These are phyloP conservation scores for Silene noctiflora DNA, from an alignment of 179 eudicot species.

Conservation along the genomic window DNA sequence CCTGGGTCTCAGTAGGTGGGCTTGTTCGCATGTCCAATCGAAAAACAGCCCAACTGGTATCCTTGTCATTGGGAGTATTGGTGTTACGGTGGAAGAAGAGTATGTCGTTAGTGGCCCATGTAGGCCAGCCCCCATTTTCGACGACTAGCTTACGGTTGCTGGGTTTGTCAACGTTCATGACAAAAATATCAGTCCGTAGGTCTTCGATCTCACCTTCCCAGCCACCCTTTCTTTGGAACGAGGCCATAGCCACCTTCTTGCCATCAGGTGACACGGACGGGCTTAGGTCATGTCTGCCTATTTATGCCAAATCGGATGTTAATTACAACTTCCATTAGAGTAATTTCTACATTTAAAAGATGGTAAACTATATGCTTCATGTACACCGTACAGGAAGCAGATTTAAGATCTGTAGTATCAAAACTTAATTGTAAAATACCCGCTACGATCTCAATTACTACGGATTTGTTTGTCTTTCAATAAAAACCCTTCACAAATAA, in stretches of 20 bases:
- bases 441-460: too few species aligned
- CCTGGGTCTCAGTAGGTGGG: background rate
- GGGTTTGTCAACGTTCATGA: conserved; percentile 16
- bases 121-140: conserved; percentile 21
- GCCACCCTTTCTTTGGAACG: conserved; percentile 22
- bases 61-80: background rate
- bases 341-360: too few species aligned
- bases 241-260: conserved; percentile 21
- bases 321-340: too few species aligned
- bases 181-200: conserved; percentile 18
- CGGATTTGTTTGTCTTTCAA: too few species aligned
- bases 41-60: conserved; percentile 17
- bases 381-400: too few species aligned
- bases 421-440: too few species aligned
- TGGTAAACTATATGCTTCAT: too few species aligned
- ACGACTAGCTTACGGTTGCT: conserved; percentile 15
- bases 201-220: conserved; percentile 29
- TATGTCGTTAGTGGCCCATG: conserved; percentile 22
- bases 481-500: too few species aligned
- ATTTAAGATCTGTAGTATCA: too few species aligned
- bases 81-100: conserved; percentile 23
- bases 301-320: background rate
- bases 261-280: conserved; percentile 24
- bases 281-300: conserved; percentile 21
- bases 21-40: conserved; percentile 3